phyloP scores from a whole-genome alignment of 2,329 filamentous ascomycete species.

The Camillea tinctor region DNA sequence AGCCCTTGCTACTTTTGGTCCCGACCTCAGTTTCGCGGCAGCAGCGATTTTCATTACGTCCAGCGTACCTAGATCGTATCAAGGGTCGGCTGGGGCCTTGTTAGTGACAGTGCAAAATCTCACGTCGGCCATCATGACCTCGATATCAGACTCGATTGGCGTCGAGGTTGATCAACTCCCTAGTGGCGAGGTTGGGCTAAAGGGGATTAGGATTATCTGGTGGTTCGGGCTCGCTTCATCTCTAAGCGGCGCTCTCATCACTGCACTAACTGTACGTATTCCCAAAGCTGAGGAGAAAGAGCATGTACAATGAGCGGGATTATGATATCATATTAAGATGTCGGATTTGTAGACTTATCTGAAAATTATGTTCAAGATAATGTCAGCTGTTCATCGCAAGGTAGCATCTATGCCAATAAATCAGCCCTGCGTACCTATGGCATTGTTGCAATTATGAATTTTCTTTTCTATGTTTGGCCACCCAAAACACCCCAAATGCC shows the following conservation, averaged over 20 bases:
- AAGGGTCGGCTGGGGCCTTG: slow-evolving; percentile 44
- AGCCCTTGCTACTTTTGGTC: slow-evolving; percentile 44
- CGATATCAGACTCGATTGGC: slow-evolving; percentile 34
- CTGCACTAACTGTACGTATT: slow-evolving; percentile 19
- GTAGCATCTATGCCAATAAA: too few species aligned
- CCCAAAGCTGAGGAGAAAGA: slow-evolving; percentile 27
- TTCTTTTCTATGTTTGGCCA: too few species aligned
- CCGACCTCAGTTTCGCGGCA: slow-evolving; percentile 46
- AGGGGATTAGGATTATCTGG: slow-evolving; percentile 24
- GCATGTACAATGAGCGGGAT: slow-evolving; percentile 19
- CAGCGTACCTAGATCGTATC: slow-evolving; percentile 44
- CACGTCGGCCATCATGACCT: slow-evolving; percentile 41
- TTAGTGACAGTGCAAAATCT: slow-evolving; percentile 48
- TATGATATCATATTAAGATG: too few species aligned
- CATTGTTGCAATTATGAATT: too few species aligned
- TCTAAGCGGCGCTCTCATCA: slow-evolving; percentile 21
- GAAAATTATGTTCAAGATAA: too few species aligned
- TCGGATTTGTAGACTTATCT: too few species aligned
- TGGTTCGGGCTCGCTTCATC: slow-evolving; percentile 25
- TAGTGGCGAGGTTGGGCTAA: slow-evolving; percentile 4
- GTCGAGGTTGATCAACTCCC: slow-evolving; percentile 23
- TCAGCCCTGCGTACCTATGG: too few species aligned
- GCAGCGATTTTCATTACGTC: slow-evolving; percentile 49
- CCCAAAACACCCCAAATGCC: too few species aligned
- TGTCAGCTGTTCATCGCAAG: too few species aligned